Evolutionary conservation across 2,329 filamentous ascomycete genomes (phyloP).

Genomic region (Acarospora socialis): DNA sequence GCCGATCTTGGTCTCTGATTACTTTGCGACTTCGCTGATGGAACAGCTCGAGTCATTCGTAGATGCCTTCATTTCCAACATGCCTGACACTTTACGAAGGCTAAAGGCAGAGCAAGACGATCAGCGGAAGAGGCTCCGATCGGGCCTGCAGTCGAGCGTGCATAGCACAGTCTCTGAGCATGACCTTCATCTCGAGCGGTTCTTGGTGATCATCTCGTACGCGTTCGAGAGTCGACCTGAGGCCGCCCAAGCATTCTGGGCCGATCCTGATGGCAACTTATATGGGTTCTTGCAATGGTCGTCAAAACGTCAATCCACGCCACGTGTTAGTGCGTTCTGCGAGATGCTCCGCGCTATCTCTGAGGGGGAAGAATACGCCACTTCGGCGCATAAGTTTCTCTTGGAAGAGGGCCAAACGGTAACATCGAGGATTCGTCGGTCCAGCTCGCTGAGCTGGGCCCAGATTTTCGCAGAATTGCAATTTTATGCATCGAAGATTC

Average conservation of each 20-base stretch:
- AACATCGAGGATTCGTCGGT: slow-evolving; percentile 63
- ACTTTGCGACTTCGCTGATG: slow-evolving; percentile 61
- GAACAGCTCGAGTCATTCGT: slow-evolving; percentile 74
- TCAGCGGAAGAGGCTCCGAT: slow-evolving; percentile 43
- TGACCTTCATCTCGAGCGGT: slow-evolving; percentile 59
- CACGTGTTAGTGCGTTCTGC: slow-evolving; percentile 91
- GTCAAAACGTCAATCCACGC: slow-evolving; percentile 86
- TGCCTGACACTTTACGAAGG: slow-evolving; percentile 79
- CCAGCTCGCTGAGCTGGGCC: slow-evolving; percentile 76
- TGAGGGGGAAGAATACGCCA: slow-evolving; percentile 66
- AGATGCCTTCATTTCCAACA: slow-evolving; percentile 86
- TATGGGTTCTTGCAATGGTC: slow-evolving; percentile 95
- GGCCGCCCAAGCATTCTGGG: slow-evolving; percentile 80
- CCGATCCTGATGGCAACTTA: slow-evolving; percentile 79
- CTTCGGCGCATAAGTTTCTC: slow-evolving; percentile 74
- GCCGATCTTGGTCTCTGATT: slow-evolving; percentile 51
- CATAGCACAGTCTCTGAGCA: slow-evolving; percentile 36
- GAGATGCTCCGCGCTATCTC: slow-evolving; percentile 89
- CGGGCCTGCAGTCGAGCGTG: slow-evolving; percentile 33
- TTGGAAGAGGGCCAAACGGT: slow-evolving; percentile 62
- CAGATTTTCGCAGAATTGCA: slow-evolving; percentile 86
- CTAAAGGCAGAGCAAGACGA: slow-evolving; percentile 83
- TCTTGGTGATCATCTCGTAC: slow-evolving; percentile 83
- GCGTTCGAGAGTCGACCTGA: slow-evolving; percentile 76
- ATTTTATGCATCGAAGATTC: slow-evolving; percentile 66